Evolutionary conservation across 2,329 filamentous ascomycete genomes (phyloP), one percentile per base, ranked within the genome.

Genomic region (Epichloe amarillans): DNA sequence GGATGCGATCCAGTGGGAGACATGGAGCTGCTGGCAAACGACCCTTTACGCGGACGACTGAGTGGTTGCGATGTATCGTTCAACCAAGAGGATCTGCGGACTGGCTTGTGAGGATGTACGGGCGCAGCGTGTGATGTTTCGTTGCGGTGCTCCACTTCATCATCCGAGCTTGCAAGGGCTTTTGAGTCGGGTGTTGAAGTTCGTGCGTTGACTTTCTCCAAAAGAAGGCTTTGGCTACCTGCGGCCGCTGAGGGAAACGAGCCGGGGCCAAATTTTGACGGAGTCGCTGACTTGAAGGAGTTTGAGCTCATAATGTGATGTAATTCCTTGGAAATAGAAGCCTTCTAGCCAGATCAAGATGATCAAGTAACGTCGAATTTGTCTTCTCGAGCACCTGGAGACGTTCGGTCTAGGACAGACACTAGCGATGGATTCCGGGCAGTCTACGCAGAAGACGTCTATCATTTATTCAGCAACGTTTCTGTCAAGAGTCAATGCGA

Each of bases 161-260:
- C 93, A 66, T 97, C 93, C 12, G 90, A 96, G 57, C 91, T 97
- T 49, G 86, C 89, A 53, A 97, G 72, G 48, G 88, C 91, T 64
- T 97, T 91, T 3, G 90, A 96, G 64, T 97, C 93, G 21, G 91
- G 91, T 1, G 91, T 96, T 7, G 88, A 89, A 50, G 86, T 85
- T 59, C 90, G 81, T 51, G 83, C 77, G 60, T 86, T 85, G 47
- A 84, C 74, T 65, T 89, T 93, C 47, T 91, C 87, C 36, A 88
- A 74, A 46, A 87, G 70, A 39, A 83, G 71, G 39, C 80, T 80
- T 53, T 84, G 80, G 59, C 74, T 84, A 58, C 69, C 80, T 21
- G 79, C 72, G 50, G 76, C 66, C 55, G 72, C 66, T 54, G 68
- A 58, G 57, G 73, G 60, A 61, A 71, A 67, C 54, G 64, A 64